Evolutionary conservation across 208 protist genomes (phyloP).

Genomic region (Wallacemonas sp.): DNA sequence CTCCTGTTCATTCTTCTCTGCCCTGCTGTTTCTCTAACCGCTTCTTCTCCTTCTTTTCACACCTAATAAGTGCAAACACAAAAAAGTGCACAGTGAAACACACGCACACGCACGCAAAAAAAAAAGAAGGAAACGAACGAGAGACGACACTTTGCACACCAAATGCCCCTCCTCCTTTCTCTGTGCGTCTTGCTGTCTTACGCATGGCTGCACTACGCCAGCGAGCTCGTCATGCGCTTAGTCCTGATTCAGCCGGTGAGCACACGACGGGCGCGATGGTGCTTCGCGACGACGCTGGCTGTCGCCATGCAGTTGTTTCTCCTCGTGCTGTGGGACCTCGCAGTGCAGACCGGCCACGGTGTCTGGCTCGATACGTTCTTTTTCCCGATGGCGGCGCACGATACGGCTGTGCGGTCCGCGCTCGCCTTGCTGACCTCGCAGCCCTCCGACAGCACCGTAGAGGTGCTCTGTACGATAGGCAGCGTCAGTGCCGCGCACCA

Average conservation of each 20-base stretch:
- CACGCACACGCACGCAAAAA: too few relatives aligned
- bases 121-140: not conserved
- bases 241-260: conserved; percentile 51
- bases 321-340: conserved; percentile 36
- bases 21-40: too few relatives aligned
- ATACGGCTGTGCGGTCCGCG: too few relatives aligned
- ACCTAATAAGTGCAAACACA: too few relatives aligned
- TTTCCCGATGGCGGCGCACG: not conserved
- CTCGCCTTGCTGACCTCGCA: not conserved
- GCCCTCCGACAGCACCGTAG: not conserved
- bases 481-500: conserved; percentile 1
- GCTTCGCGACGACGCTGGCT: conserved; percentile 43
- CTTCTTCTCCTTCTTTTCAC: too few relatives aligned
- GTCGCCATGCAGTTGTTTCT: conserved; percentile 40
- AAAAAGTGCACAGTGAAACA: too few relatives aligned
- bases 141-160: not conserved
- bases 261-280: conserved; percentile 22
- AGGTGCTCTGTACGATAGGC: not conserved
- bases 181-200: conserved; percentile 4
- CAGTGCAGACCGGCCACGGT: conserved; percentile 12
- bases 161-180: conserved; percentile 9
- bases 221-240: conserved; percentile 39
- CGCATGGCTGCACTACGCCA: conserved; percentile 27
- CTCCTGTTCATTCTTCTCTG: too few relatives aligned
- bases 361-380: not conserved